Percentiles rank a stretch among this genome's conserved stretches.
Evolutionary conservation across 225 moss, liverwort and hornwort genomes (phyloP).

Genomic region (Marchantia paleacea): DNA sequence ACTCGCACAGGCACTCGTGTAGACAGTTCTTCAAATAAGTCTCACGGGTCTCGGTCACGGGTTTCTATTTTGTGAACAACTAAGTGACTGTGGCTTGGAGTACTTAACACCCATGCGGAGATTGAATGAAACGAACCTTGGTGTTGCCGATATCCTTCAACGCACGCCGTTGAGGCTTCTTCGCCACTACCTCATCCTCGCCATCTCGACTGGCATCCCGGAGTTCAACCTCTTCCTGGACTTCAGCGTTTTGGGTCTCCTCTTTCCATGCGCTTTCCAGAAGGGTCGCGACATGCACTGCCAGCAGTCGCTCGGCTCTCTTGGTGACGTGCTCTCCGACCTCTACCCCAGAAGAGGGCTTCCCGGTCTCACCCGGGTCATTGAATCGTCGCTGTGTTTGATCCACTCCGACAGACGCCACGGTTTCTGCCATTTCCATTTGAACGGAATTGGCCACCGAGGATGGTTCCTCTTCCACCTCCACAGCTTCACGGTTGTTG

Average conservation of each 20-base stretch:
- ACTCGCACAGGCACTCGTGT: too few relatives aligned
- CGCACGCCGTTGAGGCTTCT: constrained; percentile 30
- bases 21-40: too few relatives aligned
- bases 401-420: constrained; percentile 61
- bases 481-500: constrained; percentile 61
- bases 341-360: constrained; percentile 60
- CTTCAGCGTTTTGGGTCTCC: constrained; percentile 35
- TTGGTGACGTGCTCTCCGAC: constrained; percentile 79
- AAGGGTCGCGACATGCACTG: constrained; percentile 73
- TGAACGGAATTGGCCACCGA: constrained; percentile 48
- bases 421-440: constrained; percentile 54
- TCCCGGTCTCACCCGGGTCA: constrained; percentile 43
- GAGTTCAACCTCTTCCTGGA: constrained; percentile 11
- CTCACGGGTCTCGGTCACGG: too few relatives aligned
- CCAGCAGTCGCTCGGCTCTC: constrained; percentile 72
- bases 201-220: constrained; percentile 5
- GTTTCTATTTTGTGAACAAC: too few relatives aligned
- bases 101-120: too few relatives aligned
- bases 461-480: constrained; percentile 53
- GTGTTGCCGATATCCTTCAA: constrained; percentile 49
- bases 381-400: constrained; percentile 46
- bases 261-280: constrained; percentile 80
- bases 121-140: constrained; percentile 32
- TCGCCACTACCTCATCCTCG: constrained; percentile 1
- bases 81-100: too few relatives aligned